A percentile compares a stretch with the other conserved stretches of the same genome.
These are phyloP conservation scores for Tolypocladium pustulatum DNA, from an alignment of 2,329 filamentous ascomycete genomes.

Conservation along the genomic window DNA sequence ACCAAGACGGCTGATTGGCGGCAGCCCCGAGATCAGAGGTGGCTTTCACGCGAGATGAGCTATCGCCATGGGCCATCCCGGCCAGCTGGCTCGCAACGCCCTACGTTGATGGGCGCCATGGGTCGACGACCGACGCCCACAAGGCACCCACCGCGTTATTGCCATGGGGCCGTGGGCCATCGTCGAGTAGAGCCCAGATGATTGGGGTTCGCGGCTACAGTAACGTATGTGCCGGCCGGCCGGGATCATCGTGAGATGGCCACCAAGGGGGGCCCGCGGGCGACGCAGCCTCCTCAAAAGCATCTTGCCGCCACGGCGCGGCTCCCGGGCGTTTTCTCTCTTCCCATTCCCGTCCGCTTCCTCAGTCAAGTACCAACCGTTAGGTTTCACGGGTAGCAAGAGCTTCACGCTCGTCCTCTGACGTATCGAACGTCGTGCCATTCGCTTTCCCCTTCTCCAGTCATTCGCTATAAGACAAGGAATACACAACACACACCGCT, in stretches of 20 bases:
- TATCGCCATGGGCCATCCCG: not conserved
- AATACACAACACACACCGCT: not conserved
- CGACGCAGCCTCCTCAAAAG: not conserved
- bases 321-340: conserved; percentile 3
- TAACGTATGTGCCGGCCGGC: not conserved
- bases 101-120: not conserved
- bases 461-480: conserved; percentile 7
- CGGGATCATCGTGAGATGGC: not conserved
- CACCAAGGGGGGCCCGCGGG: not conserved
- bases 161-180: not conserved
- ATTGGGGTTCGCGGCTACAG: not conserved
- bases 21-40: not conserved
- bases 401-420: conserved; percentile 24
- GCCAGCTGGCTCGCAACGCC: not conserved
- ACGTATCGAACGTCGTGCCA: conserved; percentile 34
- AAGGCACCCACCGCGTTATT: not conserved
- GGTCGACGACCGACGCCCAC: not conserved
- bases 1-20: not conserved
- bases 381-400: conserved; percentile 7
- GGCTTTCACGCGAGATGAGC: not conserved
- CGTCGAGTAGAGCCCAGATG: not conserved
- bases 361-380: not conserved
- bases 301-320: not conserved
- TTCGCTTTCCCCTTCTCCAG: conserved; percentile 19
- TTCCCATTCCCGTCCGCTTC: conserved; percentile 10